Evolutionary conservation across 768 basidiomycete species (phyloP), one percentile per base, ranked within the genome.

Genomic region (Lentinus brumalis): DNA sequence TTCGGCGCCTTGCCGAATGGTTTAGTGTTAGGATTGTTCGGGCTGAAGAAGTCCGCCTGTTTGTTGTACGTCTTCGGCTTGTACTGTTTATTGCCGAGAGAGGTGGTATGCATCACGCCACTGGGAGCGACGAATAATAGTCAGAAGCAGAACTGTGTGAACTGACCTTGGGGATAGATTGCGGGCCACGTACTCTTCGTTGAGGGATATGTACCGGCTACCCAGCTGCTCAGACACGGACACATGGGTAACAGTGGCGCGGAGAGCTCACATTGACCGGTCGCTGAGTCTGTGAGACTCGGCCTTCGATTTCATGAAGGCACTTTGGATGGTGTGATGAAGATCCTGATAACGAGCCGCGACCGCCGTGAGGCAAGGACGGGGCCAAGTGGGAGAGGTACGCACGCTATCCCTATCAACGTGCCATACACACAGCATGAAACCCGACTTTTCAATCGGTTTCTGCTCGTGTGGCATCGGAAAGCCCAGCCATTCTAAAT

Each of bases 141-240:
- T 49, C 51, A 35, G 44, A 21, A 30, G 32, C 15, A 40, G 49
- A 41, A 58, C 47, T 16, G 38, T 42, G 14, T 3, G 46, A 66
- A 62, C 60, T 59, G 60, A 60, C 57, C 64, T 59, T 62, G n/a
- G 14, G 60, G 47, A 51, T 15, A 41, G 50, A 55, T 41, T 32
- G 35, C 35, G 29, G 39, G 53, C 52, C 41, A 64, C 63, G 63
- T 60, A 64, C 63, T 64, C 63, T 58, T 64, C 63, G 50, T 60
- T 60, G 39, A 64, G 54, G 38, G 63, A 64, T 4, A 64, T 60
- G 38, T 60, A 64, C 9, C 62, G 63, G 15, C 59, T 60, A 21
- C 44, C 8, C 29, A 16, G 16, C 8, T 38, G 18, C 39, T 60
- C 16, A 64, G 45, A 47, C 21, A 5, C 7, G 44, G 16, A 4